Base-by-base conservation (phyloP, 2,329 filamentous ascomycete species). In the Sporothrix variecibatus region DNA sequence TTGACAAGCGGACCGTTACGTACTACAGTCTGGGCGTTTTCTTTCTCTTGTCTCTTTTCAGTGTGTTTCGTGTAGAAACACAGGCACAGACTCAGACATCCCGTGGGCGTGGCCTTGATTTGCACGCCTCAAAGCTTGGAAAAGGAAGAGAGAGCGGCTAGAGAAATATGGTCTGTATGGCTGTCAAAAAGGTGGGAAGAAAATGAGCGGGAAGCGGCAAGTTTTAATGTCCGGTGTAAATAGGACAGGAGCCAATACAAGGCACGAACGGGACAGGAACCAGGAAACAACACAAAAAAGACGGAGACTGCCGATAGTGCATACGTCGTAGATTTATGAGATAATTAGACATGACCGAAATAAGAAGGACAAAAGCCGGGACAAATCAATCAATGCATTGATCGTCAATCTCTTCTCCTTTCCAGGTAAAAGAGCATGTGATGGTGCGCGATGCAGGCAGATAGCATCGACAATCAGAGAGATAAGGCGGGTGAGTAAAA, bases 391-490 rank as follows among this genome's bases (percentile, higher is more conserved):
- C 11, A n/a, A 46, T 40, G 3, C 38, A 49, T 26, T 20, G 65
- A 68, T 68, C 65, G 26, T 8, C 65, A 34, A 68, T 51, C 46
- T 68, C 15, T 68, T 68, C 28, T 68, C 46, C 65, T 26, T 34
- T 68, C 40, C 43, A 15, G n/a, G 65, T 34, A 68, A 51, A 51
- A 34, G 43, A 51, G 65, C 65, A 43, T 68, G 65, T 68, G 65
- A 51, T 68, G 26, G 7, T 49, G 43, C 43, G 15, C 15, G 15
- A 17, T 49, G 43, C 43, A 5, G 15, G 6, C 2, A 49, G 43
- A 49, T 49, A 49, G 15, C 43, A 49, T 49, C 43, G 43, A 20
- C 15, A 49, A 49, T 49, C 43, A 6, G n/a, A 65, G 11, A 46
- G 31, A 38, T 38, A 38, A 3, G 38, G 23, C 40, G 11, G n/a